Evolutionary conservation across 1,139 yeast species (phyloP).

Genomic region (Pneumocystis canis): DNA sequence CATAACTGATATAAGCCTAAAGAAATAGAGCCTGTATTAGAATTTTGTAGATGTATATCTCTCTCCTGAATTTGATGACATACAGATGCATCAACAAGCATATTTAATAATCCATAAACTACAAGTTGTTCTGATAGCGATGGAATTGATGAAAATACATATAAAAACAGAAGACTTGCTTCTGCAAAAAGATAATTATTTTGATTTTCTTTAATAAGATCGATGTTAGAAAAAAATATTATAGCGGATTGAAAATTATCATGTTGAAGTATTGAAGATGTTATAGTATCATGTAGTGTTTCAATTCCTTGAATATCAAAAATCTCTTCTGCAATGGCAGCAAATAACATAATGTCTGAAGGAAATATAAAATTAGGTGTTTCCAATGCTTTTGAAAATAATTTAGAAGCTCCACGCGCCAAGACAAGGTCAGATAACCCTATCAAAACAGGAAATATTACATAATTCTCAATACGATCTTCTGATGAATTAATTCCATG

Average conservation of each 20-base stretch:
- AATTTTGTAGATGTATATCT: not conserved
- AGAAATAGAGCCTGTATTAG: not conserved
- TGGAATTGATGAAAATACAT: not conserved
- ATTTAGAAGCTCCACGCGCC: not conserved
- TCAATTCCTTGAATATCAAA: not conserved
- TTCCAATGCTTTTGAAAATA: not conserved
- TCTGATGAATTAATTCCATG: not conserved
- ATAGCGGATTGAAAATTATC: not conserved
- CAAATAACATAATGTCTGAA: not conserved
- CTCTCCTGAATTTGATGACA: not conserved
- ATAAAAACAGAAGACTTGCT: not conserved
- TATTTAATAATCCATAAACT: not conserved
- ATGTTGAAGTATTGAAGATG: not conserved
- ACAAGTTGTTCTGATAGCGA: not conserved
- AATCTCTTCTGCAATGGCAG: not conserved
- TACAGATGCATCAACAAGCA: not conserved
- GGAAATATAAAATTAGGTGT: not conserved
- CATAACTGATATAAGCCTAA: constrained; percentile 50
- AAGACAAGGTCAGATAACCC: not conserved
- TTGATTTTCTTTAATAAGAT: not conserved
- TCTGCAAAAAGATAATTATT: not conserved
- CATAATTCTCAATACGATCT: not conserved
- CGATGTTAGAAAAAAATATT: not conserved
- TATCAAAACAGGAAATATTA: not conserved
- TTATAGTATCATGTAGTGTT: not conserved